Conservation (phyloP, 2,329 filamentous ascomycete species). For the Claviceps cyperi region DNA sequence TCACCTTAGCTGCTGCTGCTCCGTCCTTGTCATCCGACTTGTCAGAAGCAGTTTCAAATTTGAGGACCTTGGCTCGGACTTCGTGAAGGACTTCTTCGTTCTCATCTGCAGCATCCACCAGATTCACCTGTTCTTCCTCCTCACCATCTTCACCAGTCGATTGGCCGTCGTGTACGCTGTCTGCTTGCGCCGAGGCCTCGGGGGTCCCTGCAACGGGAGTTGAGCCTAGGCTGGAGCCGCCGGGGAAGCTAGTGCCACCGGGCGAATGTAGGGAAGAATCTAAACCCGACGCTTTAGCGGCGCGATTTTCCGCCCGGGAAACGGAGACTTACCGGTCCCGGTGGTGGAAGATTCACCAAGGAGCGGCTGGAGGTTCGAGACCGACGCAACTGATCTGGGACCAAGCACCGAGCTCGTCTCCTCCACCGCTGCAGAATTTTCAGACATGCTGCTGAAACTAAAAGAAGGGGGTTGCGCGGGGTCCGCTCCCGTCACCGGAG, state of each 20-base stretch:
- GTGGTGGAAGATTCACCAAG: constrained; percentile 29
- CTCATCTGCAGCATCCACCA: constrained; percentile 55
- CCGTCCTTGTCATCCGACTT: constrained; percentile 15
- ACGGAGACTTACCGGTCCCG: constrained; percentile 31
- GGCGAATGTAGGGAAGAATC: constrained; percentile 42
- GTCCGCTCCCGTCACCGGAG: constrained; percentile 8
- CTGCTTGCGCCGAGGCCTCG: constrained; percentile 35
- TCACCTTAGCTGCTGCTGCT: constrained; percentile 29
- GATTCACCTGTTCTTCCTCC: constrained; percentile 54
- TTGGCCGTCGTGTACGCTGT: constrained; percentile 23
- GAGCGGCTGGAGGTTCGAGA: constrained; percentile 27
- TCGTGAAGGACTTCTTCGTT: constrained; percentile 59
- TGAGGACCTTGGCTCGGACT: constrained; percentile 54
- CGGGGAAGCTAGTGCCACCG: constrained; percentile 38
- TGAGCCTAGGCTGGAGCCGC: constrained; percentile 45
- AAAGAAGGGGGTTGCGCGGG: constrained; percentile 20
- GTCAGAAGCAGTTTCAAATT: constrained; percentile 36
- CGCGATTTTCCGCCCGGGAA: constrained; percentile 26
- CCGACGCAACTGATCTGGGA: constrained; percentile 19
- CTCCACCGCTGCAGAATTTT: constrained; percentile 11
- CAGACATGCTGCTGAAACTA: constrained; percentile 21
- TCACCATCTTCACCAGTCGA: constrained; percentile 42
- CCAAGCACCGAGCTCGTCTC: constrained; percentile 18
- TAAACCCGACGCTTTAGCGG: constrained; percentile 33
- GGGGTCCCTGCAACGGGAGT: constrained; percentile 45